These are phyloP conservation scores for Boletus semigastroideus DNA, from an alignment of 1,284 basidiomycete species.

Conservation along the genomic window DNA sequence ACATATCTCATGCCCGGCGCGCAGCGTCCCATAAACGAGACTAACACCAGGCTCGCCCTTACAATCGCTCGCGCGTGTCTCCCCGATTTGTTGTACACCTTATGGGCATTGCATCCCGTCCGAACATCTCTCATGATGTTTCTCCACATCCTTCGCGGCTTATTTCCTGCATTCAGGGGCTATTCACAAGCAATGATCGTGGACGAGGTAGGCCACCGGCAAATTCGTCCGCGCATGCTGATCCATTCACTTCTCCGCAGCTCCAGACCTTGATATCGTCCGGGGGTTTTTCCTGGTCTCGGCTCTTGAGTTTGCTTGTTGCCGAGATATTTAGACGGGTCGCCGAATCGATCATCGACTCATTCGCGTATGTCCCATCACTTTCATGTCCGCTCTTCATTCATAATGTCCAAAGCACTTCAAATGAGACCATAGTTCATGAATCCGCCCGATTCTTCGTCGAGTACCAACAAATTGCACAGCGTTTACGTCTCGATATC, in stretches of 20 bases:
- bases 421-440: constrained; percentile 69
- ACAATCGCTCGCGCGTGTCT: constrained; percentile 53
- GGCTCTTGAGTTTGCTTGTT: constrained; percentile 52
- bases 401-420: constrained; percentile 42
- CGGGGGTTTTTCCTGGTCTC: constrained; percentile 62
- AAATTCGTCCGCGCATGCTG: background rate
- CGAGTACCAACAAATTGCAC: constrained; percentile 73
- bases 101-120: constrained; percentile 66
- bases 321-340: constrained; percentile 64
- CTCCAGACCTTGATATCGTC: constrained; percentile 65
- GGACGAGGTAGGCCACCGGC: constrained; percentile 58
- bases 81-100: constrained; percentile 52
- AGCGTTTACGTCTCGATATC: constrained; percentile 73
- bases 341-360: constrained; percentile 65
- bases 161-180: constrained; percentile 75
- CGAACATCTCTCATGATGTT: constrained; percentile 64
- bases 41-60: constrained; percentile 56
- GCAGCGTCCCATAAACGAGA: constrained; percentile 54
- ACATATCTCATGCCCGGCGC: constrained; percentile 61
- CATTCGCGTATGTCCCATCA: constrained; percentile 59
- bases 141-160: constrained; percentile 66
- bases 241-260: constrained; percentile 37
- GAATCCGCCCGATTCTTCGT: constrained; percentile 69
- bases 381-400: constrained; percentile 16
- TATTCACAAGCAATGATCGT: constrained; percentile 82